These are phyloP conservation scores for Tulasnella sp. DNA, from an alignment of 768 basidiomycete species.

Conservation along the genomic window DNA sequence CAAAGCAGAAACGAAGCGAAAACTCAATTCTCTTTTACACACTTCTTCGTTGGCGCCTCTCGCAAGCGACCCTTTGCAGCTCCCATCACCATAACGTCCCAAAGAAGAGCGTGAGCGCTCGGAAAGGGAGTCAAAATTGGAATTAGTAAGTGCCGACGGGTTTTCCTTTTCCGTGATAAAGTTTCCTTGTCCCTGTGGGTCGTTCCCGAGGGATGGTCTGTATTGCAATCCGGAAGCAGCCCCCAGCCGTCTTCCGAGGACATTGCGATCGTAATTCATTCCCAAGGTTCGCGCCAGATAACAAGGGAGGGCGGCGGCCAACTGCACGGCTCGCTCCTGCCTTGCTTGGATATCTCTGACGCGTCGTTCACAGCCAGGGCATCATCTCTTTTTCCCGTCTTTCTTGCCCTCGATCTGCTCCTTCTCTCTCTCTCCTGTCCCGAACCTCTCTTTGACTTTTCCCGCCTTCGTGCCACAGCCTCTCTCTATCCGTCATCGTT, in stretches of 20 bases:
- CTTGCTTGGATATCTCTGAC: slow-evolving; percentile 11
- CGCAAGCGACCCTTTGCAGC: neutral
- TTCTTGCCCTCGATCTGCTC: neutral
- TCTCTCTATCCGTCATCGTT: neutral
- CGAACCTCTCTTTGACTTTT: neutral
- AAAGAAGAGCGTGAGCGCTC: neutral
- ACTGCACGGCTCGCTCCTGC: neutral
- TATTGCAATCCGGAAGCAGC: neutral
- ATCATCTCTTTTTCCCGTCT: neutral
- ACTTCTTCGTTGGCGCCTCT: neutral
- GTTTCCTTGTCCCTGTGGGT: neutral
- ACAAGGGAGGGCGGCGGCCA: neutral
- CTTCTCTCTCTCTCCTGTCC: neutral
- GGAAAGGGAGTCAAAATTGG: neutral
- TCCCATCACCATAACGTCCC: neutral
- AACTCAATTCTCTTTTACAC: neutral
- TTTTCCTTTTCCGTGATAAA: slow-evolving; percentile 1
- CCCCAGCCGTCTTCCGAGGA: neutral
- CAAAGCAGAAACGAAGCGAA: neutral
- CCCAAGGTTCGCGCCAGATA: neutral
- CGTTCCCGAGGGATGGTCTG: neutral
- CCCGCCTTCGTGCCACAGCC: neutral
- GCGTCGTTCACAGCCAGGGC: neutral
- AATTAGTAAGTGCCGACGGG: neutral
- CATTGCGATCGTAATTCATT: neutral